Evolutionary conservation across 192 early-diverging fungal species (phyloP), one percentile per base, ranked within the genome.

Genomic region (Phlyctochytrium arcticum): DNA sequence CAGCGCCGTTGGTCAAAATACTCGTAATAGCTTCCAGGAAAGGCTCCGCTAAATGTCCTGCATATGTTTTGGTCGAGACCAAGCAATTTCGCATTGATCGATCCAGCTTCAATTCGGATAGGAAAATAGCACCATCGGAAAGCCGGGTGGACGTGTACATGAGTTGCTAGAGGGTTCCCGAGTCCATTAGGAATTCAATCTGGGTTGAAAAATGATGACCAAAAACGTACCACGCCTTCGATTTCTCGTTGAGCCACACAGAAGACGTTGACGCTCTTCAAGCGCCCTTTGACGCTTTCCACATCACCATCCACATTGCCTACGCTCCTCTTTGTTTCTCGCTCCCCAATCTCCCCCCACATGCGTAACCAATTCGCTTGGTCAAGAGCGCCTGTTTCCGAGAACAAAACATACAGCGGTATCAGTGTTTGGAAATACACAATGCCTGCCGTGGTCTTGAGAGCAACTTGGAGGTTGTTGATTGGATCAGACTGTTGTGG

Each of bases 401-500:
- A 12, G 24, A 53, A 53, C 21, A 88, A 75, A 4, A 66, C 31
- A 48, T 88, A 77, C 48, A 89, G 63, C 53, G 87, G 85, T 46
- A 82, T 64, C 33, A 74, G 76, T 3, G 85, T 79, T 65, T 88
- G 87, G 70, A 89, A 87, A 71, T 91, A 91, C 46, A 82, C 80
- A 9, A 91, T 76, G 15, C 89, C 87, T 0, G 64, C 62, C 17
- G 78, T 76, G 72, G 76, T 82, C 62, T 90, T 90, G 15, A 90
- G 32, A 15, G 89, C 89, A 9, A 91, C 76, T 19, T 44, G 39
- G 39, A 44, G 39, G 39, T 44, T 87, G 54, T 75, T 87, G 57
- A 83, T 54, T 24, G 87, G 87, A 49, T 71, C 82, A 24, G 67
- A 27, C 17, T 39, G 65, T 54, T 68, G 69, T 5, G 69, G 37